These are phyloP conservation scores for Naganishia randhawae DNA, from an alignment of 768 basidiomycete genomes.

Conservation along the genomic window DNA sequence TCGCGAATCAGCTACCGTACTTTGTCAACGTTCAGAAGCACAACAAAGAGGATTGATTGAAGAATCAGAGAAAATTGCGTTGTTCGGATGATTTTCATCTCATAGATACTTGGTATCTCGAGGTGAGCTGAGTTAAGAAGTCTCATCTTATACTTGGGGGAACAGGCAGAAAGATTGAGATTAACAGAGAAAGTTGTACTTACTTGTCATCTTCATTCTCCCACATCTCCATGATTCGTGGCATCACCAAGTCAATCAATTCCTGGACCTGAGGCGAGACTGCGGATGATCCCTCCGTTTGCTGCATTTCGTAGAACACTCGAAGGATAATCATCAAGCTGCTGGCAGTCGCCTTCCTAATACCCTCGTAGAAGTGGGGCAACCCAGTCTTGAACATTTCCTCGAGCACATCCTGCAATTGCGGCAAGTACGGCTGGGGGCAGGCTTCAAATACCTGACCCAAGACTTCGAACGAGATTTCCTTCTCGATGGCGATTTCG, in stretches of 20 bases:
- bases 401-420: conserved; percentile 73
- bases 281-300: conserved; percentile 78
- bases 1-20: conserved; percentile 14
- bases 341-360: conserved; percentile 85
- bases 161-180: conserved; percentile 14
- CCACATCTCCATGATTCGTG: conserved; percentile 78
- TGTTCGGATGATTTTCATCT: conserved; percentile 54
- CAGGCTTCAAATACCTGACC: conserved; percentile 83
- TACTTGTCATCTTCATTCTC: conserved; percentile 95
- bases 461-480: conserved; percentile 94
- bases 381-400: conserved; percentile 59
- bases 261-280: conserved; percentile 67
- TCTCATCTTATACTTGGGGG: conserved; percentile 56
- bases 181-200: conserved; percentile 51
- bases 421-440: conserved; percentile 80
- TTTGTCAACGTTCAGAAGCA: not conserved
- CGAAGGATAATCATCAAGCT: conserved; percentile 82
- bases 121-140: conserved; percentile 70
- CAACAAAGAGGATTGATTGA: conserved; percentile 28
- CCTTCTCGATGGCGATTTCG: conserved; percentile 96
- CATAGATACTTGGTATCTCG: conserved; percentile 62
- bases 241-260: conserved; percentile 70
- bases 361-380: conserved; percentile 93
- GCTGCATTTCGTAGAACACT: conserved; percentile 84
- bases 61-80: conserved; percentile 50